Evolutionary conservation across 2,329 filamentous ascomycete genomes (phyloP).

Genomic region (Pseudogymnoascus sp.): DNA sequence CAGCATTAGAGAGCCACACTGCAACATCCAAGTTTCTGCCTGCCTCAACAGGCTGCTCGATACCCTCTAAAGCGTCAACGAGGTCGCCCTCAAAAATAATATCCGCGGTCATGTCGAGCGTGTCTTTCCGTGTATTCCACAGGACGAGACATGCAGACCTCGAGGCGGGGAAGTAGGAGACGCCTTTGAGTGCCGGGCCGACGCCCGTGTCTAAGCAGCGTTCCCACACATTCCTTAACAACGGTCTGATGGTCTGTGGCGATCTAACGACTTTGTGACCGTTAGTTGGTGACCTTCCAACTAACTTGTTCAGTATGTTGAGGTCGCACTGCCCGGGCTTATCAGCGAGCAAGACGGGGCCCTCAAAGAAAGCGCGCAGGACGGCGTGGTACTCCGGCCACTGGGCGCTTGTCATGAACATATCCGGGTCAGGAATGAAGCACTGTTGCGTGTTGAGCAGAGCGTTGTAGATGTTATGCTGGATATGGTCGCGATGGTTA

Average conservation of each 20-base stretch:
- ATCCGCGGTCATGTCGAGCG: conserved; percentile 2
- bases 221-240: conserved; percentile 10
- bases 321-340: conserved; percentile 8
- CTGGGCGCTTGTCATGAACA: conserved; percentile 11
- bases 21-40: background rate
- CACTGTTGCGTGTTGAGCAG: conserved; percentile 8
- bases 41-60: background rate
- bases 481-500: conserved; percentile 7
- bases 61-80: background rate
- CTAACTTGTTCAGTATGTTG: conserved; percentile 7
- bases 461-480: conserved; percentile 11
- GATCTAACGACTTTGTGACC: conserved; percentile 8
- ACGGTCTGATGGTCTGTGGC: conserved; percentile 8
- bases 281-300: conserved; percentile 9
- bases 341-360: conserved; percentile 11
- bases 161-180: background rate
- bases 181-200: background rate
- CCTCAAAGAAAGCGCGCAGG: conserved; percentile 10
- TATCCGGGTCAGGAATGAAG: conserved; percentile 10
- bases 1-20: conserved; percentile 10
- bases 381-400: conserved; percentile 12
- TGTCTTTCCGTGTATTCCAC: background rate
- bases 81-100: conserved; percentile 10
- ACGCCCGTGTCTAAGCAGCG: background rate
- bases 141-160: background rate